Percentiles rank a stretch among this genome's conserved stretches.
phyloP scores from a whole-genome alignment of 2,329 filamentous ascomycete genomes.

The Tolypocladium ophioglossoides region DNA sequence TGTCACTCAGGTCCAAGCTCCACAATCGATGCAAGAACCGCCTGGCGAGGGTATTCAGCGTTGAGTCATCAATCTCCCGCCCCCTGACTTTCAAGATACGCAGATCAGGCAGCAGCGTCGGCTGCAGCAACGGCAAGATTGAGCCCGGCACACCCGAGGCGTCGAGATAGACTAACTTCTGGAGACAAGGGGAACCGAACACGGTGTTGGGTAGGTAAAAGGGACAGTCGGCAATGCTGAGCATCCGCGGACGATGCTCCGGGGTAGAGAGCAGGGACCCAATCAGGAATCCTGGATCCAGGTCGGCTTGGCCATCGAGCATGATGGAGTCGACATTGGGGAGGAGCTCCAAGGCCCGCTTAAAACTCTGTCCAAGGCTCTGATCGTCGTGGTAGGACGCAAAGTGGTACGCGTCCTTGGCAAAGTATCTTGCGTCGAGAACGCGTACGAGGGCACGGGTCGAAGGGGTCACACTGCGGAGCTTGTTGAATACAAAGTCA shows the following conservation, averaged over 20 bases:
- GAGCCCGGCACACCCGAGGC: constrained; percentile 39
- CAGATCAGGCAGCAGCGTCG: constrained; percentile 30
- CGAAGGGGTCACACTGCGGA: constrained; percentile 19
- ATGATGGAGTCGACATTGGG: constrained; percentile 35
- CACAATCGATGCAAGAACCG: constrained; percentile 34
- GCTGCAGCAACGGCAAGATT: constrained; percentile 22
- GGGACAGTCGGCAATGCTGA: constrained; percentile 34
- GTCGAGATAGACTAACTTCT: constrained; percentile 39
- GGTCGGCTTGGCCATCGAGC: constrained; percentile 34
- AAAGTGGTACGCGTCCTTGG: constrained; percentile 27
- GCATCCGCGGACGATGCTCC: constrained; percentile 16
- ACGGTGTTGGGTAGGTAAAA: constrained; percentile 28
- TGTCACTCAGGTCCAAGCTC: constrained; percentile 45
- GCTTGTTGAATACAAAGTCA: constrained; percentile 31
- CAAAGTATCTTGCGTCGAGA: constrained; percentile 37
- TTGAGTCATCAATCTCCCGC: constrained; percentile 33
- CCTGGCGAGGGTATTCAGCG: constrained; percentile 15
- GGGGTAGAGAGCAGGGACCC: constrained; percentile 4
- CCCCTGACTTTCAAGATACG: constrained; percentile 40
- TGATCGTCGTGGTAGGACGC: constrained; percentile 26
- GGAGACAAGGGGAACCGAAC: constrained; percentile 25
- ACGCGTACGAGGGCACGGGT: constrained; percentile 34
- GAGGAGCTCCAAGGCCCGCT: constrained; percentile 25
- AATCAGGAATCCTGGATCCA: constrained; percentile 29
- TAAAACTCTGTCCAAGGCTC: constrained; percentile 27